Percentiles rank a stretch among this genome's conserved stretches.
phyloP scores from a whole-genome alignment of 2,329 filamentous ascomycete species.

The Penicillium psychrosexuale region DNA sequence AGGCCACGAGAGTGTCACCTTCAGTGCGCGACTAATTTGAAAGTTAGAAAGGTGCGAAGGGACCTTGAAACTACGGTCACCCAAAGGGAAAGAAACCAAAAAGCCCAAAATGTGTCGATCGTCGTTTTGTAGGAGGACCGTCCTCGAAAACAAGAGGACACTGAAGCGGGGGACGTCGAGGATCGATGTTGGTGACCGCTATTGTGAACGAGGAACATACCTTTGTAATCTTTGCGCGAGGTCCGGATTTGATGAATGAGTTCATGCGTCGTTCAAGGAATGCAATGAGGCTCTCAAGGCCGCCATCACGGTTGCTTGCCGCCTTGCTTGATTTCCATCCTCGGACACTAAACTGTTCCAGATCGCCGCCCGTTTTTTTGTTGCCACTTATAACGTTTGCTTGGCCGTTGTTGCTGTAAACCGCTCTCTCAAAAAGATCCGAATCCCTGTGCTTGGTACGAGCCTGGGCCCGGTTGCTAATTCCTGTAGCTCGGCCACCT shows the following conservation, averaged over 20 bases:
- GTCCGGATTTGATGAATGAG: conserved; percentile 46
- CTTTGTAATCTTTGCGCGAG: conserved; percentile 67
- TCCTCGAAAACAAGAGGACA: conserved; percentile 42
- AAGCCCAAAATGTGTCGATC: conserved; percentile 33
- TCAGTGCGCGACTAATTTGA: conserved; percentile 63
- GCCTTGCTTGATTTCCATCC: conserved; percentile 70
- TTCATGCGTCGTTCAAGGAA: conserved; percentile 71
- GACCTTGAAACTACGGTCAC: conserved; percentile 44
- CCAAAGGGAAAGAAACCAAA: conserved; percentile 35
- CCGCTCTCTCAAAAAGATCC: conserved; percentile 38
- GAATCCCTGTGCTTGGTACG: conserved; percentile 35
- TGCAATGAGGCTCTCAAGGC: conserved; percentile 60
- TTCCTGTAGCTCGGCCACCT: conserved; percentile 29
- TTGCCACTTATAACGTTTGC: conserved; percentile 41
- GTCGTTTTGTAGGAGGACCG: conserved; percentile 44
- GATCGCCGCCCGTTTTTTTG: conserved; percentile 22
- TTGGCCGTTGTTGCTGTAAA: conserved; percentile 33
- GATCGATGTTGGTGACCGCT: conserved; percentile 41
- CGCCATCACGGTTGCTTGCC: conserved; percentile 63
- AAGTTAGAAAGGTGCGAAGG: conserved; percentile 63
- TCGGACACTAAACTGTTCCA: conserved; percentile 48
- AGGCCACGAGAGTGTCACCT: conserved; percentile 68
- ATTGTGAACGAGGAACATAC: conserved; percentile 60
- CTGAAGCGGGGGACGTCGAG: conserved; percentile 36
- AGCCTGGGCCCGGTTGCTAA: conserved; percentile 21